Percentiles rank a stretch among this genome's conserved stretches.
These are phyloP conservation scores for Bipolaris bicolor DNA, from an alignment of 2,329 filamentous ascomycete genomes.

Conservation along the genomic window DNA sequence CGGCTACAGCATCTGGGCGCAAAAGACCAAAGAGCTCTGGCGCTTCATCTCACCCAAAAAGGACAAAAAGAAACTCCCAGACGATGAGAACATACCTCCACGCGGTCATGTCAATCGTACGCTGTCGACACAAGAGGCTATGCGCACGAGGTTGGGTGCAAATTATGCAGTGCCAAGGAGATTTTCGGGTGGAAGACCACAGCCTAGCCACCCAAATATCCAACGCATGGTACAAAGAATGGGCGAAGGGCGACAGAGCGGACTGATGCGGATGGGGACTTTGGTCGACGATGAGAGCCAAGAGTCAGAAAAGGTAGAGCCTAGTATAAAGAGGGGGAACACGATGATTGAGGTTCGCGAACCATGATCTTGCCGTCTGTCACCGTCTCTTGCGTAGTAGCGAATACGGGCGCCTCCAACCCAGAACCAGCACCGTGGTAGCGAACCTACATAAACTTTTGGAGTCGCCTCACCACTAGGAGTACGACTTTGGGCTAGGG, in stretches of 20 bases:
- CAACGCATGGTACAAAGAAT: slow-evolving; percentile 38
- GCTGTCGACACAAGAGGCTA: slow-evolving; percentile 38
- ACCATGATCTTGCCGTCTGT: not conserved
- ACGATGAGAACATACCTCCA: slow-evolving; percentile 15
- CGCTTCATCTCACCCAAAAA: slow-evolving; percentile 31
- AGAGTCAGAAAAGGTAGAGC: slow-evolving; percentile 1
- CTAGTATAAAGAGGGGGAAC: slow-evolving; percentile 23
- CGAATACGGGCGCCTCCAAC: no score
- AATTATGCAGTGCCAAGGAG: slow-evolving; percentile 3
- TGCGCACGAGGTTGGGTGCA: slow-evolving; percentile 30
- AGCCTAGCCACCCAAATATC: slow-evolving; percentile 37
- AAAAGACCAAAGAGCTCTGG: slow-evolving; percentile 37
- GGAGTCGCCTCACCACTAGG: no score
- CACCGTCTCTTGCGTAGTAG: no score
- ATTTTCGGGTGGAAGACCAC: slow-evolving; percentile 18
- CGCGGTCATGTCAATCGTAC: slow-evolving; percentile 26
- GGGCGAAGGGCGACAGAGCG: slow-evolving; percentile 36
- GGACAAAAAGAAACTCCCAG: slow-evolving; percentile 13
- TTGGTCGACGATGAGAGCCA: slow-evolving; percentile 15
- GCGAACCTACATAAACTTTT: no score
- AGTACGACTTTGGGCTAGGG: no score
- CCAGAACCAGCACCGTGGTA: no score
- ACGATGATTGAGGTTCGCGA: slow-evolving; percentile 12
- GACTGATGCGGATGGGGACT: slow-evolving; percentile 31
- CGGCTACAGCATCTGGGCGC: slow-evolving; percentile 48